Conservation (phyloP, 2,329 filamentous ascomycete species). For the Penicillium carneum region DNA sequence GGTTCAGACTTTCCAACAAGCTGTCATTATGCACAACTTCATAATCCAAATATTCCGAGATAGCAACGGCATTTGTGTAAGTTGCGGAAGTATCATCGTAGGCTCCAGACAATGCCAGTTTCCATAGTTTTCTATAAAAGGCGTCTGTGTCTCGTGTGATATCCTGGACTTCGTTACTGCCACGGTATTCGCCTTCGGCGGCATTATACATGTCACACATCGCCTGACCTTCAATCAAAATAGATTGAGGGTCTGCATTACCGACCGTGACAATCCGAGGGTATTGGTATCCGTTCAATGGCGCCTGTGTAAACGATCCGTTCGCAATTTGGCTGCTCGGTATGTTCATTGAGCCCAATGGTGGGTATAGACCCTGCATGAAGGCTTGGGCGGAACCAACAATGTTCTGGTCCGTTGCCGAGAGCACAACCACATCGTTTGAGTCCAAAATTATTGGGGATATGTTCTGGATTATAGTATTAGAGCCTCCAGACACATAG, state of each 20-base stretch:
- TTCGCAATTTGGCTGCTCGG: conserved; percentile 57
- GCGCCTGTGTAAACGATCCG: conserved; percentile 55
- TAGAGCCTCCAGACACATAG: conserved; percentile 55
- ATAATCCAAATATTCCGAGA: conserved; percentile 66
- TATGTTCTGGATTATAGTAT: conserved; percentile 55
- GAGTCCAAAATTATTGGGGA: conserved; percentile 55
- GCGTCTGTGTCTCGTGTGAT: conserved; percentile 47
- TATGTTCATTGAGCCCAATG: conserved; percentile 47
- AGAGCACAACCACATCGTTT: conserved; percentile 57
- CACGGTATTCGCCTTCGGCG: conserved; percentile 52
- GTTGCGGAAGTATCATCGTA: conserved; percentile 51
- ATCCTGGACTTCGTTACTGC: conserved; percentile 51
- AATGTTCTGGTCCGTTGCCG: conserved; percentile 58
- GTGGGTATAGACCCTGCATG: conserved; percentile 68
- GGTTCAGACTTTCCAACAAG: conserved; percentile 42
- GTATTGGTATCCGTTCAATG: conserved; percentile 66
- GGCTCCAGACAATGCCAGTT: conserved; percentile 53
- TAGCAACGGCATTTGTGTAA: conserved; percentile 61
- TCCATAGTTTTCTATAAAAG: conserved; percentile 59
- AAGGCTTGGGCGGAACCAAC: conserved; percentile 66
- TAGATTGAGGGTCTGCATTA: conserved; percentile 58
- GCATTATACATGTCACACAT: conserved; percentile 52
- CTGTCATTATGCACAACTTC: conserved; percentile 60
- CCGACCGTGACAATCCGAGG: conserved; percentile 57
- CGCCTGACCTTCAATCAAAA: conserved; percentile 59